Percentiles rank a stretch among this genome's conserved stretches.
phyloP scores from a whole-genome alignment of 23 red algal genomes.

The Gracilariopsis chorda region DNA sequence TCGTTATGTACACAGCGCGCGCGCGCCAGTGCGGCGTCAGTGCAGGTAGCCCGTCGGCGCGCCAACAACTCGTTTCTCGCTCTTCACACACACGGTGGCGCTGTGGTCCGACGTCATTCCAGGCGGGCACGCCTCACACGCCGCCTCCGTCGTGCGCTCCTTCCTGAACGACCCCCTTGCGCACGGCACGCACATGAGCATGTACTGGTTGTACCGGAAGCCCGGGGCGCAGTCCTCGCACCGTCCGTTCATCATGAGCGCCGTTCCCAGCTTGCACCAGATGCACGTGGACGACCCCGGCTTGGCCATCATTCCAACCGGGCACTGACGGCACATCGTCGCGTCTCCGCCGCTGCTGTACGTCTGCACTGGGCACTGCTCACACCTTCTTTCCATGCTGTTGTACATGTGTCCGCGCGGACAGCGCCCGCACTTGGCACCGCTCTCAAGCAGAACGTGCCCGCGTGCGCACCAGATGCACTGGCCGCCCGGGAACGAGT shows the following conservation, averaged over 20 bases:
- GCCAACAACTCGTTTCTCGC: background rate
- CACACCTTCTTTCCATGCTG: conserved; percentile 12
- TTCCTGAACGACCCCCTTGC: background rate
- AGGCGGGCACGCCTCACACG: background rate
- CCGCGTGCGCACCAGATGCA: background rate
- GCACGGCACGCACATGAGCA: background rate
- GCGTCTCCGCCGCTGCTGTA: background rate
- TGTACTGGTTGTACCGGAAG: conserved; percentile 1
- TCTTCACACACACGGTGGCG: background rate
- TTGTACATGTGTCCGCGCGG: conserved; percentile 17
- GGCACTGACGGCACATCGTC: background rate
- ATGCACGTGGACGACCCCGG: background rate
- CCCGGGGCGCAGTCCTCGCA: background rate
- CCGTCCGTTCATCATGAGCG: background rate
- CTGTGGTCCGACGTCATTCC: background rate
- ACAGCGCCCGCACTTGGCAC: background rate
- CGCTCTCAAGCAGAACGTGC: background rate
- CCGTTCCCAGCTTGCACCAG: background rate
- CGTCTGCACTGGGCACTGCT: conserved; percentile 8
- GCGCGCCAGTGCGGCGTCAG: too few relatives aligned
- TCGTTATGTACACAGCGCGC: too few relatives aligned
- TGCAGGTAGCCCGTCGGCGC: background rate
- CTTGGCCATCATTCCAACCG: background rate
- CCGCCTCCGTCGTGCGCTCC: background rate
- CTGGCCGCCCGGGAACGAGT: background rate